These are phyloP conservation scores for Pleodorina starrii DNA, from an alignment of 139 green algal species.

Conservation along the genomic window DNA sequence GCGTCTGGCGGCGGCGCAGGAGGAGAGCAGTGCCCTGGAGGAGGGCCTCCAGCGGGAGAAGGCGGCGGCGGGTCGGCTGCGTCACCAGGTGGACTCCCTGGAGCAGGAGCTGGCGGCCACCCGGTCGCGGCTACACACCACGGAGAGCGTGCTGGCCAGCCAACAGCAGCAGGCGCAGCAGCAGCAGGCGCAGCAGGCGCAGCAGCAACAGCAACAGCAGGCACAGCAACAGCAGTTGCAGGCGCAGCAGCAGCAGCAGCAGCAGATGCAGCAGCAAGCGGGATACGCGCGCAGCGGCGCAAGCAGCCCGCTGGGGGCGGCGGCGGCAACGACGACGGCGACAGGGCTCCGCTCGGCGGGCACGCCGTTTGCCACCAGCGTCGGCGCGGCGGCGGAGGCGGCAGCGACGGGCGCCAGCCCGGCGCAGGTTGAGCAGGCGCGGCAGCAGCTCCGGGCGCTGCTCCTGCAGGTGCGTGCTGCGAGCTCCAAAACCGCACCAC, in stretches of 20 bases:
- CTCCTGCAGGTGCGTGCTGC: no score
- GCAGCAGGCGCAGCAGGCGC: not conserved
- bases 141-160: not conserved
- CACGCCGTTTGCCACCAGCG: no score
- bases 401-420: no score
- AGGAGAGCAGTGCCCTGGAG: conserved; percentile 45
- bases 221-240: no score
- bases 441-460: not conserved
- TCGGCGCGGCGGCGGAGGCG: no score
- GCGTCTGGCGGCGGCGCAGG: conserved; percentile 42
- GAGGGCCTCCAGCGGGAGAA: conserved; percentile 53
- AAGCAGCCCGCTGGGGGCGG: no score
- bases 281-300: no score
- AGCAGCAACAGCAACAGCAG: not conserved
- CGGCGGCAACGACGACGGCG: no score
- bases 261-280: no score
- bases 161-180: not conserved
- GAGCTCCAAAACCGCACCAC: no score
- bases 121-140: not conserved
- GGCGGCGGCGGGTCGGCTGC: not conserved
- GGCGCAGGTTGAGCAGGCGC: not conserved
- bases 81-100: conserved; percentile 45
- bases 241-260: no score
- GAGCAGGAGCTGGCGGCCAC: conserved; percentile 22
- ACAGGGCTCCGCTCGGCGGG: no score